Conservation (phyloP, 371 early-diverging fungal species). For the Vairimorpha necatrix region DNA sequence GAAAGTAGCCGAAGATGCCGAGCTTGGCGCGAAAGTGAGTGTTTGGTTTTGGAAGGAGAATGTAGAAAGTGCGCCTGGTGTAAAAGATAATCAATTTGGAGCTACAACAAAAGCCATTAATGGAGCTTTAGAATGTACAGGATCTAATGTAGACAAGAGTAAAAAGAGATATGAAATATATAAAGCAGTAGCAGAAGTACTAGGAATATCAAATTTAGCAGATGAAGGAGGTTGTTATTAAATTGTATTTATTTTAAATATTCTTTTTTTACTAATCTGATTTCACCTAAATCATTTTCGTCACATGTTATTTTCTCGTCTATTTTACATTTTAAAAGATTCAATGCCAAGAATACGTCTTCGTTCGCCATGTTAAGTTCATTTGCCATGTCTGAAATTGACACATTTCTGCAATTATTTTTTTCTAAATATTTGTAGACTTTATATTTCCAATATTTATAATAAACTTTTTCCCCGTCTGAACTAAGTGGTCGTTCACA, state of each 20-base stretch:
- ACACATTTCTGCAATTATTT: slow-evolving; percentile 1
- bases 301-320: slow-evolving; percentile 11
- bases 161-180: slow-evolving; percentile 62
- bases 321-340: slow-evolving; percentile 44
- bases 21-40: slow-evolving; percentile 57
- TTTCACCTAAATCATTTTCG: not conserved
- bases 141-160: slow-evolving; percentile 50
- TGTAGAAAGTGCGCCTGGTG: slow-evolving; percentile 57
- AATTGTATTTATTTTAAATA: slow-evolving; percentile 1
- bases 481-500: slow-evolving; percentile 62
- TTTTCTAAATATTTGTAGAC: slow-evolving; percentile 33
- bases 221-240: slow-evolving; percentile 62
- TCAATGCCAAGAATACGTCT: slow-evolving; percentile 47
- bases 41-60: slow-evolving; percentile 65
- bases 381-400: slow-evolving; percentile 40
- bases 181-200: slow-evolving; percentile 55
- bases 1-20: slow-evolving; percentile 57
- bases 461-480: slow-evolving; percentile 47
- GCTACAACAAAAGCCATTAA: slow-evolving; percentile 65
- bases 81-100: slow-evolving; percentile 61
- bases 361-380: slow-evolving; percentile 47
- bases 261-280: slow-evolving; percentile 20
- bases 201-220: slow-evolving; percentile 56
- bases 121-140: slow-evolving; percentile 64
- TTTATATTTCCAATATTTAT: slow-evolving; percentile 59